A percentile compares a stretch with the other conserved stretches of the same genome.
These are phyloP conservation scores for Stemphylium beticola DNA, from an alignment of 2,329 filamentous ascomycete genomes.

Conservation along the genomic window DNA sequence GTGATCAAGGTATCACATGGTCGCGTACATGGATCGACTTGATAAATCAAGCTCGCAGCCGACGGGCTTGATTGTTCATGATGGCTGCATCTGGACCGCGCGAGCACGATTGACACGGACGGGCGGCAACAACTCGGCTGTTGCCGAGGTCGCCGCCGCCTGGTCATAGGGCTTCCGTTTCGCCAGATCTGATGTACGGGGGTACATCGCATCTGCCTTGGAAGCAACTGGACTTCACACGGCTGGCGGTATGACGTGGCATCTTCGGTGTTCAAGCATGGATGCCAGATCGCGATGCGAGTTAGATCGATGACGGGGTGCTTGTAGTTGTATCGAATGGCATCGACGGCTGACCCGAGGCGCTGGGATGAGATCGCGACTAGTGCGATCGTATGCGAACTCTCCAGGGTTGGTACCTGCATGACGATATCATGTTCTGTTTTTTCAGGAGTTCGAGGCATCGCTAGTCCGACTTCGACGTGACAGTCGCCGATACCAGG, in stretches of 20 bases:
- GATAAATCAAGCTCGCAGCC: no score
- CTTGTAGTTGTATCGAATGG: slow-evolving; percentile 57
- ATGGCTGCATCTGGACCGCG: neutral
- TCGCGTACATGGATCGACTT: no score
- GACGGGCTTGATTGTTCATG: no score
- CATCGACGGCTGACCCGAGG: slow-evolving; percentile 54
- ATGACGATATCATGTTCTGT: slow-evolving; percentile 10
- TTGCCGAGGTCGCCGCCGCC: neutral
- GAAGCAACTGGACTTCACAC: neutral
- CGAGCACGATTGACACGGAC: neutral
- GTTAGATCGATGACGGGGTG: slow-evolving; percentile 58
- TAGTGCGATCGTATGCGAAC: slow-evolving; percentile 7
- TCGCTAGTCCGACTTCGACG: slow-evolving; percentile 7
- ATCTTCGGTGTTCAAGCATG: slow-evolving; percentile 20
- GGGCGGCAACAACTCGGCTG: neutral
- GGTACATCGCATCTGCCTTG: no score
- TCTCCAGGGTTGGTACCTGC: slow-evolving; percentile 9
- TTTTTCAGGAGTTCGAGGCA: slow-evolving; percentile 6
- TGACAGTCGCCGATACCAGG: slow-evolving; percentile 9
- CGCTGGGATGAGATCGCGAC: slow-evolving; percentile 19
- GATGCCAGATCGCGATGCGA: slow-evolving; percentile 55
- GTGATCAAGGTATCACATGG: no score
- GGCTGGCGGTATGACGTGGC: neutral
- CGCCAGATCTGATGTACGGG: neutral
- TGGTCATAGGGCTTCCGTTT: neutral